Evolutionary conservation across 108 stramenopile genomes (phyloP).

Genomic region (Schizochytrium sp.): DNA sequence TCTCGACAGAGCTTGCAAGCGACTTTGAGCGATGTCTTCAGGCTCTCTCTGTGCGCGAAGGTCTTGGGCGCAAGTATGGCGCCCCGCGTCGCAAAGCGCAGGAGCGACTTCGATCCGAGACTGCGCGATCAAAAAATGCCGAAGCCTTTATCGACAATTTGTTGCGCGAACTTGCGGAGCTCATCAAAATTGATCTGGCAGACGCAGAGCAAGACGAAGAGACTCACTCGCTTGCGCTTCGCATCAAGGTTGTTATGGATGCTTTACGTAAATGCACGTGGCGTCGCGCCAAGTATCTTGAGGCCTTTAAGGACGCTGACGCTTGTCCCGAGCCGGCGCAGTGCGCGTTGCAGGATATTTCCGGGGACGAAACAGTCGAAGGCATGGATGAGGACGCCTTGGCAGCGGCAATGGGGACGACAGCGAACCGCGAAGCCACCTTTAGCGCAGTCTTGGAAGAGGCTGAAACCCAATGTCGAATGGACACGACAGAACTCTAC

Average conservation of each 20-base stretch:
- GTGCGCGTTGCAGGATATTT: not conserved
- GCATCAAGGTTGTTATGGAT: not conserved
- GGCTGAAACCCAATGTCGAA: slow-evolving; percentile 19
- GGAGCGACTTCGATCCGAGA: slow-evolving; percentile 41
- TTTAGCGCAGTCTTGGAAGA: not conserved
- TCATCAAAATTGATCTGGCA: not conserved
- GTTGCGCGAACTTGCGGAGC: slow-evolving; percentile 23
- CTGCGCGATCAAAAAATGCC: slow-evolving; percentile 32
- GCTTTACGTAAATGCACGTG: slow-evolving; percentile 24
- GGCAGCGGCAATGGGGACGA: not conserved
- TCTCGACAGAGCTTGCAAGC: slow-evolving; percentile 20
- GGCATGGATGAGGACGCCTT: not conserved
- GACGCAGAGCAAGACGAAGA: not conserved
- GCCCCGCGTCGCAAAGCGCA: slow-evolving; percentile 51
- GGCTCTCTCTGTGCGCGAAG: slow-evolving; percentile 43
- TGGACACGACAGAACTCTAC: slow-evolving; percentile 45
- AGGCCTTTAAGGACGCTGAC: slow-evolving; percentile 23
- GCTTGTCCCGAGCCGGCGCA: not conserved
- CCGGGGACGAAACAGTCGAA: not conserved
- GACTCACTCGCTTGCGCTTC: not conserved
- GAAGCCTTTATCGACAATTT: slow-evolving; percentile 35
- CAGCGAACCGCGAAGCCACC: not conserved
- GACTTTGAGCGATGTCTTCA: slow-evolving; percentile 38
- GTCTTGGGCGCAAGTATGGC: slow-evolving; percentile 52
- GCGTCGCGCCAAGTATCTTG: slow-evolving; percentile 33